Conservation (phyloP, 192 early-diverging fungal species). For the Funneliformis geosporum region DNA sequence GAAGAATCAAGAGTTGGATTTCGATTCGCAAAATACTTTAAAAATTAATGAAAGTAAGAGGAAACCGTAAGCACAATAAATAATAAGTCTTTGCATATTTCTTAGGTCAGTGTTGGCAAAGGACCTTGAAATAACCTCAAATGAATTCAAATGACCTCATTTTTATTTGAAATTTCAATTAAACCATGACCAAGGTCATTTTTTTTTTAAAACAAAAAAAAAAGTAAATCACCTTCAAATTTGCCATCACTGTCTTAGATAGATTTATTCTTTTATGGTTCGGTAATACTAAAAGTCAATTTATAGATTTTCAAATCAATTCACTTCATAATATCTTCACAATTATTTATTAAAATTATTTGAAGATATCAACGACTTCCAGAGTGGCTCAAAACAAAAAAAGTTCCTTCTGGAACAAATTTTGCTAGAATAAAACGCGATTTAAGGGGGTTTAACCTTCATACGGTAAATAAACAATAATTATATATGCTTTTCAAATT, state of each 20-base stretch:
- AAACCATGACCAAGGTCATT: too few relatives aligned
- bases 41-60: not conserved
- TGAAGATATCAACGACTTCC: conserved; percentile 72
- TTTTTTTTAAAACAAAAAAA: too few relatives aligned
- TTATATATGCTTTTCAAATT: not conserved
- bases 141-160: too few relatives aligned
- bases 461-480: conserved; percentile 55
- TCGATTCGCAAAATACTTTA: not conserved
- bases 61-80: not conserved
- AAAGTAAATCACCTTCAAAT: too few relatives aligned
- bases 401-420: conserved; percentile 79
- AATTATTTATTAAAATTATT: not conserved
- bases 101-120: too few relatives aligned
- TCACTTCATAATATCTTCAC: not conserved
- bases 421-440: conserved; percentile 86
- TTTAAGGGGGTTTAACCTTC: conserved; percentile 89
- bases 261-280: not conserved
- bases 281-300: not conserved
- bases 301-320: not conserved
- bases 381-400: conserved; percentile 87
- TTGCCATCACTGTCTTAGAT: too few relatives aligned
- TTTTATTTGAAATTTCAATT: too few relatives aligned
- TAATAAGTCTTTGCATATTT: not conserved
- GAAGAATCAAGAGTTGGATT: not conserved
- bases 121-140: too few relatives aligned